Evolutionary conservation across 768 basidiomycete species (phyloP), one percentile per base, ranked within the genome.

Genomic region (Boletus barrowsii): DNA sequence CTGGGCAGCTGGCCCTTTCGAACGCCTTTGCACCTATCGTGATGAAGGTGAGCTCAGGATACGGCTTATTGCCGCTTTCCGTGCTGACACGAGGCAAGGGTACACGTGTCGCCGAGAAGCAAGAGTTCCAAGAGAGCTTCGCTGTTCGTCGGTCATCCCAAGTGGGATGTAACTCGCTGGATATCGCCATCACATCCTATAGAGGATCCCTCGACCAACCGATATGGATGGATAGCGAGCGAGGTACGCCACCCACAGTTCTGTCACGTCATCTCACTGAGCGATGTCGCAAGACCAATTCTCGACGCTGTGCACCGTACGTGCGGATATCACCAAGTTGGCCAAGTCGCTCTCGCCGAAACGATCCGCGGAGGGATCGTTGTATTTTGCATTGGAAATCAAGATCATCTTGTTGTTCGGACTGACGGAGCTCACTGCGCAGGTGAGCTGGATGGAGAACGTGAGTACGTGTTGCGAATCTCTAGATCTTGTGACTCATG

Each of bases 381-480:
- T 46, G 58, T 70, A 71, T 41, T 68, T 59, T n/a, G 55, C 54
- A 17, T 51, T 69, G 40, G 69, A 70, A 15, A 55, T 70, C 46
- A 68, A 66, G 10, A 54, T 83, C 6, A 68, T 83, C 10, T 55
- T 83, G 22, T 64, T 77, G 9, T 81, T 83, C 51, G 82, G 82
- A 5, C 57, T 78, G 43, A 82, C 80, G 3, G 82, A 83, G 55
- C 62, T 83, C 56, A 76, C 73, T 53, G 81, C 80, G 0, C 76
- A 80, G 45, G 73, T 83, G 45, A 68, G 72, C 24, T 83, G 81
- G 81, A 65, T 70, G 56, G 79, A 81, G 41, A 71, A 75, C 47
- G 79, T 80, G 68, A 22, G 74, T 75, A 6, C 24, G 5, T 22
- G 20, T 13, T 35, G 2, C 18, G 20, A 2, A 17, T 18, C 1